Evolutionary conservation across 805 yeast species (phyloP), one percentile per base, ranked within the genome.

Genomic region (Suhomyces tanzawaensis): DNA sequence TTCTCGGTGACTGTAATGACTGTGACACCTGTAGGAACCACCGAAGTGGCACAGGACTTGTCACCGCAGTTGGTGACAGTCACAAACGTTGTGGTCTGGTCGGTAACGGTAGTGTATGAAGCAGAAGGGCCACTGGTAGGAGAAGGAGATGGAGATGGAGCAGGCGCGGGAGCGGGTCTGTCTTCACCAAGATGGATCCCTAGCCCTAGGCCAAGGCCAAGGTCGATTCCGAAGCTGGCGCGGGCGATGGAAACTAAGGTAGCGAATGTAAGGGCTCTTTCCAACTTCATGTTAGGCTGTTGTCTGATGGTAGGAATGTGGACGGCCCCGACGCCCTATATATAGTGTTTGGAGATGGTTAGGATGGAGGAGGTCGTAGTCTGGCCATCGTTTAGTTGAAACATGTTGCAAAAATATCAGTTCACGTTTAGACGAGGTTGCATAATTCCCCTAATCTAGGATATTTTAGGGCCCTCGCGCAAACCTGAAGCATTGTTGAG

Each of bases 1-100:
- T 34, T 26, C 17, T 25, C 28, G 6, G 48, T 47, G 11, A 33
- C 33, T 6, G 51, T 49, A 4, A 41, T 36, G 6, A 42, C 34
- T 21, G 46, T 32, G 11, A 40, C 13, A 23, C 44, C 44, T 22
- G 46, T 42, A 3, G 29, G n/a, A 2, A 18, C 25, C 8, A 36
- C 27, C 6, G 15, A 21, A 5, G 39, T 32, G 8, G n/a, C 12
- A 24, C 43, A 40, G 7, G 18, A 29, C 7, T 33, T 29, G 8
- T 18, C 17, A 8, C 34, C 32, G 24, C 45, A 41, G 14, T 40
- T 28, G n/a, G 45, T 37, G 19, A 37, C 29, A 19, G 41, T 37
- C 9, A 41, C 29, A 11, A 27, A 14, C 3, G 41, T 34, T 3
- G 45, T 37, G 8, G 35, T 19, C 4, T 28, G 23, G 4, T 23